phyloP scores from a whole-genome alignment of 495 filamentous ascomycete genomes.

The Neurospora cerealis region DNA sequence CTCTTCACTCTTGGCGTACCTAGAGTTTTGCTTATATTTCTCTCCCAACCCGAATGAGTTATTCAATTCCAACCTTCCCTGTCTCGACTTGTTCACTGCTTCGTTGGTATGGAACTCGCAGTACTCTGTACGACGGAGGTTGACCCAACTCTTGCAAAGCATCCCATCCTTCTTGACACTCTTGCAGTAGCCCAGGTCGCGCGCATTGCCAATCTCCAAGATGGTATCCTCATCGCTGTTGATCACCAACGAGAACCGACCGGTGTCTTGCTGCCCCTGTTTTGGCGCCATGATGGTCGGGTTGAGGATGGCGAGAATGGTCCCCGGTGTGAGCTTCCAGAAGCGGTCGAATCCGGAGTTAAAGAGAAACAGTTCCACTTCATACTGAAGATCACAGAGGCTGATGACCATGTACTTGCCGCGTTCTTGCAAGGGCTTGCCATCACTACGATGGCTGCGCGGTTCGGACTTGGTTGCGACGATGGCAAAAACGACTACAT shows the following conservation, averaged over 20 bases:
- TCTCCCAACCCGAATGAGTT: conserved; percentile 47
- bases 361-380: conserved; percentile 86
- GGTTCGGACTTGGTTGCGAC: conserved; percentile 81
- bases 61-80: conserved; percentile 64
- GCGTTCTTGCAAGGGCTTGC: conserved; percentile 39
- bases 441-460: conserved; percentile 51
- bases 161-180: conserved; percentile 73
- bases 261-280: conserved; percentile 58
- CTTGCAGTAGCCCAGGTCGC: conserved; percentile 87
- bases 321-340: conserved; percentile 81
- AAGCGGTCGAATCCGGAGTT: conserved; percentile 81
- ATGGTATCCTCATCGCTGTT: conserved; percentile 78
- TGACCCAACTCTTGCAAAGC: conserved; percentile 74
- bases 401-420: conserved; percentile 87
- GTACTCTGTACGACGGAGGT: conserved; percentile 75
- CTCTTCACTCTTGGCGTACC: conserved; percentile 8
- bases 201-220: conserved; percentile 75
- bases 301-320: conserved; percentile 87
- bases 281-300: conserved; percentile 83
- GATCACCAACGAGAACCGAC: conserved; percentile 73
- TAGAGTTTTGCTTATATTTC: conserved; percentile 28
- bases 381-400: conserved; percentile 82
- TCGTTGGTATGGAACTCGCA: conserved; percentile 89
- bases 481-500: conserved; percentile 80
- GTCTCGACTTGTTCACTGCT: conserved; percentile 59